Base-by-base conservation (phyloP, 2,329 filamentous ascomycete genomes). In the Botryotinia convoluta region DNA sequence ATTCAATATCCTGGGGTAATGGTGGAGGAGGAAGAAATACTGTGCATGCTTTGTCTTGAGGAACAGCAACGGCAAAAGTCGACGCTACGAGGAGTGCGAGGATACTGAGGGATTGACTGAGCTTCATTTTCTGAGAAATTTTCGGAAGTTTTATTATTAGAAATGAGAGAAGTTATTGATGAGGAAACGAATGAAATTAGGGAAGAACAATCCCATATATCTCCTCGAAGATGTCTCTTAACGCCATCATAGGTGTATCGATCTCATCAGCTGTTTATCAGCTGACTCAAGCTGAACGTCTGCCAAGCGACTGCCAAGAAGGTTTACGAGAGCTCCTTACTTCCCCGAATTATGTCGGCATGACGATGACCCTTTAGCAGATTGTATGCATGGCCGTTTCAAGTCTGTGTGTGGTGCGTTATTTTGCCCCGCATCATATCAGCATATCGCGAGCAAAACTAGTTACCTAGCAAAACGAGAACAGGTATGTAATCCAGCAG, bases 281-380 rank as follows among this genome's bases (percentile, higher is more conserved):
- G 70, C 61, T 37, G 61, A 59, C 37, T 1, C 9, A 20, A 67
- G 70, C 60, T 72, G 69, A 72, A 57, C 29, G 37, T 22, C 14
- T 54, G 70, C 70, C 61, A 72, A 72, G 70, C 4, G 48, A 35
- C 22, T n/a, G 70, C 70, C 70, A 72, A 72, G 70, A 10, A 67
- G 37, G 29, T 67, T 59, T 72, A 67, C 70, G 70, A 67, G 48
- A 29, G 29, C 22, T 45, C 69, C 61, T 72, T 72, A 59, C 69
- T 39, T 72, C 37, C 45, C 6, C 44, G 10, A 39, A 37, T 37
- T 42, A 42, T 45, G 6, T 32, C n/a, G 39, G 48, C 12, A 70
- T 62, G 32, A 29, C 59, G 32, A 26, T 20, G 14, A 35, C 29
- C 10, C 18, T 57, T 51, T 71, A 32, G 42, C 42, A 29, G 16